phyloP scores from a whole-genome alignment of 805 yeast genomes.

The Candida tallmaniae region DNA sequence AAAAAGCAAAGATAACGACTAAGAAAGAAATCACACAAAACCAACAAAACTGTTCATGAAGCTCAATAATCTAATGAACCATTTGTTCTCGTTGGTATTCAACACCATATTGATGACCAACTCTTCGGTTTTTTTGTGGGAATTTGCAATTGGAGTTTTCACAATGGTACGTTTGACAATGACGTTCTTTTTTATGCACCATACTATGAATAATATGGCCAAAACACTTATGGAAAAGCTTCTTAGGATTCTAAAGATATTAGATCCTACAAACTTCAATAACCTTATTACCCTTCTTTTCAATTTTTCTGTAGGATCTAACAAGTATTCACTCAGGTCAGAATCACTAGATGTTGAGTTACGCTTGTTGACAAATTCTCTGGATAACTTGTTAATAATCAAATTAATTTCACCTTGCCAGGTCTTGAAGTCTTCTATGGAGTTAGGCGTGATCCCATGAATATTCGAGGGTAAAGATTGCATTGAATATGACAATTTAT shows the following conservation, averaged over 20 bases:
- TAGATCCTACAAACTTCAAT: slow-evolving; percentile 24
- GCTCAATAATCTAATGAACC: slow-evolving; percentile 37
- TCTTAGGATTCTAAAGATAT: slow-evolving; percentile 24
- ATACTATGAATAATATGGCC: slow-evolving; percentile 35
- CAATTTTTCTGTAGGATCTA: slow-evolving; percentile 17
- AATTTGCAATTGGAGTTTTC: slow-evolving; percentile 19
- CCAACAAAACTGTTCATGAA: slow-evolving; percentile 39
- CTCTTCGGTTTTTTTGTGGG: slow-evolving; percentile 28
- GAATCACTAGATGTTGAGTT: slow-evolving; percentile 9
- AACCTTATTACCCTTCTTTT: slow-evolving; percentile 19
- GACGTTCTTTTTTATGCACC: slow-evolving; percentile 41
- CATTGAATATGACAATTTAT: slow-evolving; percentile 5
- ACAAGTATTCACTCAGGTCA: slow-evolving; percentile 13
- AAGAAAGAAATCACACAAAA: slow-evolving; percentile 23
- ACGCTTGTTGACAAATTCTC: slow-evolving; percentile 26
- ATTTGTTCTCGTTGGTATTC: slow-evolving; percentile 39
- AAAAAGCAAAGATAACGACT: background rate
- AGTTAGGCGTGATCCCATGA: slow-evolving; percentile 8
- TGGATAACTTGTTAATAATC: slow-evolving; percentile 41
- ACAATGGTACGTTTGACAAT: slow-evolving; percentile 36
- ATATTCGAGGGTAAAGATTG: slow-evolving; percentile 13
- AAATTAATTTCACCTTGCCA: slow-evolving; percentile 54
- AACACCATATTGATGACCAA: slow-evolving; percentile 39
- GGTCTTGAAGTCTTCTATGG: slow-evolving; percentile 37
- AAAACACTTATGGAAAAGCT: slow-evolving; percentile 32